A percentile compares a stretch with the other conserved stretches of the same genome.
Evolutionary conservation across 2,329 filamentous ascomycete genomes (phyloP).

Genomic region (Microdochium paspali): DNA sequence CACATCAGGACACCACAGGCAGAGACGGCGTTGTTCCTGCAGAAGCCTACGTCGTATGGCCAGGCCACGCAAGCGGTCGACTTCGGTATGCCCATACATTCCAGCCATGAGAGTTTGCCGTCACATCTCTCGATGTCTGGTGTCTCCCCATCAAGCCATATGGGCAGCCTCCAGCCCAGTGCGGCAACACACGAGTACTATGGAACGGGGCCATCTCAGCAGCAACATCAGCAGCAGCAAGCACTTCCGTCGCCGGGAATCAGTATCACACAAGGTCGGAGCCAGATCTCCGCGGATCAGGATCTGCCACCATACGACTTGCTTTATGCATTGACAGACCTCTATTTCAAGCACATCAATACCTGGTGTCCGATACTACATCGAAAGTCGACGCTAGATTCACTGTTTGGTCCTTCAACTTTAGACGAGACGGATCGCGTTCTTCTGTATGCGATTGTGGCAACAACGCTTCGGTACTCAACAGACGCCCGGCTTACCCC

Average conservation of each 20-base stretch:
- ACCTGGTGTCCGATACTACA: constrained; percentile 89
- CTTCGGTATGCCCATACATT: constrained; percentile 33
- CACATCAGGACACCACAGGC: constrained; percentile 42
- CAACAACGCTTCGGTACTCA: constrained; percentile 78
- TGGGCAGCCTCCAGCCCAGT: constrained; percentile 25
- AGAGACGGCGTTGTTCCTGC: constrained; percentile 51
- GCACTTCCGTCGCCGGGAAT: constrained; percentile 48
- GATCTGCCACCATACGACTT: constrained; percentile 69
- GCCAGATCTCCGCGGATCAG: constrained; percentile 43
- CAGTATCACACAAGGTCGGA: constrained; percentile 38
- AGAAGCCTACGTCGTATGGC: constrained; percentile 44
- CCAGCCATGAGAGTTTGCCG: constrained; percentile 38
- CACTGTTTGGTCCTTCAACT: constrained; percentile 67
- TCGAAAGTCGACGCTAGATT: constrained; percentile 70
- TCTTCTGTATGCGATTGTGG: constrained; percentile 79
- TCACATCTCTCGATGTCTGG: constrained; percentile 30
- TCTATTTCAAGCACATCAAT: constrained; percentile 74
- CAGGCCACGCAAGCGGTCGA: constrained; percentile 37
- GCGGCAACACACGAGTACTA: constrained; percentile 41
- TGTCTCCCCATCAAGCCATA: constrained; percentile 27
- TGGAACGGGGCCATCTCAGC: constrained; percentile 12
- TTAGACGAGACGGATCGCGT: constrained; percentile 76
- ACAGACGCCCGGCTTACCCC: constrained; percentile 66
- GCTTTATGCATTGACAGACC: constrained; percentile 61
- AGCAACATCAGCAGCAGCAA: constrained; percentile 4